Evolutionary conservation across 2,329 filamentous ascomycete species (phyloP).

Genomic region (Aspergillus aculeatinus): DNA sequence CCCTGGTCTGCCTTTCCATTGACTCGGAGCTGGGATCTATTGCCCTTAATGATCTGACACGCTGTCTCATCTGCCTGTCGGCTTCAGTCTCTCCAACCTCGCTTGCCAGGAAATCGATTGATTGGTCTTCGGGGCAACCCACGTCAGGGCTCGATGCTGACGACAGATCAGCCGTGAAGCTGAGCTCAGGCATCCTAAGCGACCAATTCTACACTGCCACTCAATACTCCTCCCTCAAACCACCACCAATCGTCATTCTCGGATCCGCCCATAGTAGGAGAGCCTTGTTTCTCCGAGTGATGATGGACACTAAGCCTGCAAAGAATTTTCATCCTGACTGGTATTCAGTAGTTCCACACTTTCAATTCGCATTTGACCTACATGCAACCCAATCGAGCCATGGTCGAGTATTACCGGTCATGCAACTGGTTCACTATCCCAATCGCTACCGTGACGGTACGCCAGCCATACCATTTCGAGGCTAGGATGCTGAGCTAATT

Average conservation of each 20-base stretch:
- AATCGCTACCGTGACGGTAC: neutral
- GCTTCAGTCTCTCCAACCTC: constrained; percentile 1
- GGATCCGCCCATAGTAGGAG: neutral
- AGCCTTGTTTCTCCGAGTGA: neutral
- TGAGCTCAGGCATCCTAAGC: neutral
- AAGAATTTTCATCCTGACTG: neutral
- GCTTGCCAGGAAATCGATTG: neutral
- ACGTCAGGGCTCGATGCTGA: constrained; percentile 1
- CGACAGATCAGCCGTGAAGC: constrained; percentile 4
- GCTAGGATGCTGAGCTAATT: neutral
- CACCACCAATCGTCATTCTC: neutral
- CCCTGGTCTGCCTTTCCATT: neutral
- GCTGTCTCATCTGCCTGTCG: neutral
- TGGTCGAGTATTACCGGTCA: neutral
- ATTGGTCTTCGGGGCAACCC: neutral
- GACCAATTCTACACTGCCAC: neutral
- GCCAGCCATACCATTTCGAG: neutral
- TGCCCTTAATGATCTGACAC: neutral
- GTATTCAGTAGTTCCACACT: neutral
- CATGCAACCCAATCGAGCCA: neutral
- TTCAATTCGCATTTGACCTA: neutral
- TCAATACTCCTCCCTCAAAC: neutral
- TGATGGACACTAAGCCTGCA: neutral
- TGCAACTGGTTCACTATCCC: neutral
- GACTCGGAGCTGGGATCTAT: neutral